Evolutionary conservation across 116 monocot genomes (phyloP).

Genomic region (Zostera marina): DNA sequence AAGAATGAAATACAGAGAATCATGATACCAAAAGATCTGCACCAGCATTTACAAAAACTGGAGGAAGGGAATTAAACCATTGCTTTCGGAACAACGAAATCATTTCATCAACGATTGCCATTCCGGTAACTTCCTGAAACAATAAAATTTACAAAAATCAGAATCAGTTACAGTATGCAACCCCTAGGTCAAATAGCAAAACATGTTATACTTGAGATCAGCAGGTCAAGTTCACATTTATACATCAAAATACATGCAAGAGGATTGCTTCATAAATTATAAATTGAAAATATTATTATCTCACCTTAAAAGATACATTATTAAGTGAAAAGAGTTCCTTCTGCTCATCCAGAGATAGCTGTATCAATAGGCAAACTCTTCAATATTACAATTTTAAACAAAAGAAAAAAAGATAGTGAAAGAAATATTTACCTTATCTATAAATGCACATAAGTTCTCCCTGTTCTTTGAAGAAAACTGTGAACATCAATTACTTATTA

Average conservation of each 20-base stretch:
- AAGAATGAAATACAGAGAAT: no score
- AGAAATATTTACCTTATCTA: slow-evolving; percentile 54
- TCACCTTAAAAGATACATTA: slow-evolving; percentile 54
- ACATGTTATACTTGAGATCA: no score
- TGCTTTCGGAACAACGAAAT: slow-evolving; percentile 30
- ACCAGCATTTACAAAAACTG: slow-evolving; percentile 57
- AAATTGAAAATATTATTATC: neutral
- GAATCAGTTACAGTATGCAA: neutral
- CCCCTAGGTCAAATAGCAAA: no score
- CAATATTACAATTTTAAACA: slow-evolving; percentile 1
- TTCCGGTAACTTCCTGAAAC: slow-evolving; percentile 55
- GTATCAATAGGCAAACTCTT: slow-evolving; percentile 1
- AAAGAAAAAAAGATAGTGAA: neutral
- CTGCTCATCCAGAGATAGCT: slow-evolving; percentile 42
- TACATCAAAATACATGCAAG: neutral
- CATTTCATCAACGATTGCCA: slow-evolving; percentile 44
- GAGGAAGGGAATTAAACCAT: slow-evolving; percentile 50
- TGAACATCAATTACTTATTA: neutral
- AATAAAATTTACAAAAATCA: neutral
- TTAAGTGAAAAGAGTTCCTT: slow-evolving; percentile 46
- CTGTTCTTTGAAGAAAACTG: slow-evolving; percentile 5
- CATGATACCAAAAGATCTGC: slow-evolving; percentile 37
- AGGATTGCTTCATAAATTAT: neutral
- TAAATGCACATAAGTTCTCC: slow-evolving; percentile 41
- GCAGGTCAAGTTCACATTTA: no score